phyloP scores from a whole-genome alignment of 2,329 filamentous ascomycete genomes.

The Sporothrix pseudoabietina region DNA sequence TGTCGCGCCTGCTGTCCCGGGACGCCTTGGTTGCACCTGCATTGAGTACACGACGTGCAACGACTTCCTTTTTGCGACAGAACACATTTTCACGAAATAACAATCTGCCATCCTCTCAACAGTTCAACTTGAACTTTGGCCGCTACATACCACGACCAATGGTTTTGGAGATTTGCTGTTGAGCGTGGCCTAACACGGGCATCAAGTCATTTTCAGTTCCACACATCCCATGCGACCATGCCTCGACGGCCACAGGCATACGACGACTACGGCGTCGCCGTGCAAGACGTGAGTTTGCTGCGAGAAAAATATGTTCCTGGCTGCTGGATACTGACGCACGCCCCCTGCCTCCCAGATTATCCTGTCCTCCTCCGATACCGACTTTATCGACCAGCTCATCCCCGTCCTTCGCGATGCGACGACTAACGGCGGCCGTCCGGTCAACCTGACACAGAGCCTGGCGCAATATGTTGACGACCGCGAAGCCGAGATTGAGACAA shows the following conservation, averaged over 20 bases:
- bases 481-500: conserved; percentile 88
- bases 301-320: background rate
- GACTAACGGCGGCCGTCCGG: conserved; percentile 70
- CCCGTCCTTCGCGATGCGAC: conserved; percentile 90
- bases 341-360: conserved; percentile 68
- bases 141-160: background rate
- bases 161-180: background rate
- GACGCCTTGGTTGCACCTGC: conserved; percentile 5
- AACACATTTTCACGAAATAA: background rate
- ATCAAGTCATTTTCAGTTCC: background rate
- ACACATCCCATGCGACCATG: conserved; percentile 31
- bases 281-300: conserved; percentile 35
- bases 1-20: background rate
- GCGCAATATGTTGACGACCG: conserved; percentile 81
- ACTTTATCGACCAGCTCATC: conserved; percentile 94
- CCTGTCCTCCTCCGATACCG: conserved; percentile 83
- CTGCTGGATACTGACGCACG: background rate
- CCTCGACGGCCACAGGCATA: conserved; percentile 37
- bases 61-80: background rate
- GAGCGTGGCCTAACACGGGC: conserved; percentile 21
- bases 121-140: background rate
- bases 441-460: conserved; percentile 74
- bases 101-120: too few relatives aligned
- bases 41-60: background rate
- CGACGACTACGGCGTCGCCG: conserved; percentile 39